A percentile compares a stretch with the other conserved stretches of the same genome.
Evolutionary conservation across 495 filamentous ascomycete genomes (phyloP).

Genomic region (Letharia lupina): DNA sequence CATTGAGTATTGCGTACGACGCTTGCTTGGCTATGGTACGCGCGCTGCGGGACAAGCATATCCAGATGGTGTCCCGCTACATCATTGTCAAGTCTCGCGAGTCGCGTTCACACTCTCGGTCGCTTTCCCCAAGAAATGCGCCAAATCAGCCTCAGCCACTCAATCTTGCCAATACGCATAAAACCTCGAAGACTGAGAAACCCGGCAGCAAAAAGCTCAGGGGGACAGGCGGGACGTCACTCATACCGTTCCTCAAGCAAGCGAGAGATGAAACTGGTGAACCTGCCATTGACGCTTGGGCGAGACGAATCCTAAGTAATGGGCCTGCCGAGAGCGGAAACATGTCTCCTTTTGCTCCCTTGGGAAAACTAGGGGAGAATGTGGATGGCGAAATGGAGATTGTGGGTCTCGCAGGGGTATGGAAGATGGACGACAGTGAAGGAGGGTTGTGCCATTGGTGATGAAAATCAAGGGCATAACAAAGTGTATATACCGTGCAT

Average conservation of each 20-base stretch:
- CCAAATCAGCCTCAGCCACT: conserved; percentile 33
- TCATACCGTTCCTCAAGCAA: conserved; percentile 93
- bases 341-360: conserved; percentile 27
- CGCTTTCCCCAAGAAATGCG: conserved; percentile 37
- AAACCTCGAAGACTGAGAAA: conserved; percentile 14
- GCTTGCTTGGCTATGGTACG: conserved; percentile 85
- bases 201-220: conserved; percentile 53
- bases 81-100: conserved; percentile 69
- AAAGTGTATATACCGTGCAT: neutral
- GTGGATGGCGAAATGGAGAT: conserved; percentile 55
- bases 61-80: conserved; percentile 92
- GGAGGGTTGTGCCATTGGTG: conserved; percentile 64
- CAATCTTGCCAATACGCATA: conserved; percentile 53
- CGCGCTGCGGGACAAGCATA: conserved; percentile 86
- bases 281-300: conserved; percentile 79
- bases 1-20: conserved; percentile 75
- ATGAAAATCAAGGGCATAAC: conserved; percentile 6
- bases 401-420: conserved; percentile 73
- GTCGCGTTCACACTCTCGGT: conserved; percentile 40
- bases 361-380: conserved; percentile 63
- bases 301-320: conserved; percentile 60
- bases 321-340: conserved; percentile 30
- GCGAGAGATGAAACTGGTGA: conserved; percentile 93
- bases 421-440: conserved; percentile 77
- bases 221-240: conserved; percentile 84